Percentiles rank a stretch among this genome's conserved stretches.
Evolutionary conservation across 2,329 filamentous ascomycete species (phyloP).

Genomic region (Aspergillus sp.): DNA sequence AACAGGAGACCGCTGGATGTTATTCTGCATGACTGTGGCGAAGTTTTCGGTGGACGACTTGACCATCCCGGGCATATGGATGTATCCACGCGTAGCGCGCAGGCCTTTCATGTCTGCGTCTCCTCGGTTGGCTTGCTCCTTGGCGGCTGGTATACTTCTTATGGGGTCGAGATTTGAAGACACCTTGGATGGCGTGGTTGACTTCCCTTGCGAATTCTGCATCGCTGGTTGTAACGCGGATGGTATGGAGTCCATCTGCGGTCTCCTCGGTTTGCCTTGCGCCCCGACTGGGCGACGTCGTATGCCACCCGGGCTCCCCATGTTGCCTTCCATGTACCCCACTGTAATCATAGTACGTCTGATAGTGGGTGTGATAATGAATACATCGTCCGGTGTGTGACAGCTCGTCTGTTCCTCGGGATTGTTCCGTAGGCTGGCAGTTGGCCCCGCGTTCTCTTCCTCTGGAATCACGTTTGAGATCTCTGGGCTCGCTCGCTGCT

Average conservation of each 20-base stretch:
- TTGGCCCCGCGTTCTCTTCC: conserved; percentile 16
- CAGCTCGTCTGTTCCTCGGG: conserved; percentile 8
- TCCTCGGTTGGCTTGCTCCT: conserved; percentile 7
- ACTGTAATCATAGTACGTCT: conserved; percentile 30
- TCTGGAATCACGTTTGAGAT: conserved; percentile 10
- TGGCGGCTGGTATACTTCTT: conserved; percentile 8
- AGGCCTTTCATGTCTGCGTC: conserved; percentile 7
- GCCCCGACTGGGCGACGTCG: conserved; percentile 10
- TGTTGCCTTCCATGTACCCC: conserved; percentile 13
- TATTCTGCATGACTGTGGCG: conserved; percentile 11
- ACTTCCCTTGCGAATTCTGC: conserved; percentile 15
- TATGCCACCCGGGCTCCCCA: conserved; percentile 10
- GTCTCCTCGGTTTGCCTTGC: conserved; percentile 14
- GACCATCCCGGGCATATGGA: conserved; percentile 23
- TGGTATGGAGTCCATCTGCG: conserved; percentile 16
- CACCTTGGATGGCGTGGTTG: conserved; percentile 12
- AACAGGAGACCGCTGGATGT: not conserved
- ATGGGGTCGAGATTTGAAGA: conserved; percentile 11
- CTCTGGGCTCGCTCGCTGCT: conserved; percentile 9
- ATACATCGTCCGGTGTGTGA: conserved; percentile 22
- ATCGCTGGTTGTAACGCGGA: conserved; percentile 18
- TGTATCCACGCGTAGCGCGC: conserved; percentile 27
- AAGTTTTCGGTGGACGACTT: conserved; percentile 19
- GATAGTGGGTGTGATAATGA: conserved; percentile 34
- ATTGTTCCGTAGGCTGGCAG: conserved; percentile 6